phyloP scores from a whole-genome alignment of 75 land plant species.

The Pseudotsuga menziesii region DNA sequence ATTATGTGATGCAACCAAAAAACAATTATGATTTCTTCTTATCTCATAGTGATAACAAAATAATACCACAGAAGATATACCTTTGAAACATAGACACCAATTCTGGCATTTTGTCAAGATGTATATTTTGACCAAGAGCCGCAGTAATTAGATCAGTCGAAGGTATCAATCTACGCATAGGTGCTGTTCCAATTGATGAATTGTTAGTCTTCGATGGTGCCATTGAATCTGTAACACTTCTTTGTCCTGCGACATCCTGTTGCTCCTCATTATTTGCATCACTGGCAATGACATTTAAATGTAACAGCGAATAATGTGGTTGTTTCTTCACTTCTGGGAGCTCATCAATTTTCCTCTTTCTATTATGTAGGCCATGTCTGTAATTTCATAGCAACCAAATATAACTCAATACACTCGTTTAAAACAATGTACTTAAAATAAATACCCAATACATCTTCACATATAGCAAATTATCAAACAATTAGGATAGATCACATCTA shows the following conservation, averaged over 20 bases:
- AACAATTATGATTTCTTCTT: neutral
- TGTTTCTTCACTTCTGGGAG: slow-evolving; percentile 27
- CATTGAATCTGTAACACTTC: slow-evolving; percentile 66
- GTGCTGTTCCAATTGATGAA: slow-evolving; percentile 56
- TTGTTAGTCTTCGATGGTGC: slow-evolving; percentile 55
- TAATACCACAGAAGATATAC: slow-evolving; percentile 29
- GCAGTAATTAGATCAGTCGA: slow-evolving; percentile 25
- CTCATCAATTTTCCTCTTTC: slow-evolving; percentile 60
- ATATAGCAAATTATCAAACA: slow-evolving; percentile 9
- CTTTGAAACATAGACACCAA: slow-evolving; percentile 51
- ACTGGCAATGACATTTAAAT: slow-evolving; percentile 24
- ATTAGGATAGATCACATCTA: neutral
- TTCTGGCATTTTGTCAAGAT: slow-evolving; percentile 52
- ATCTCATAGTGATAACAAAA: neutral
- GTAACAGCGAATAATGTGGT: slow-evolving; percentile 31
- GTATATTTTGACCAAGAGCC: neutral
- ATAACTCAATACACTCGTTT: neutral
- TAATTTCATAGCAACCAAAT: slow-evolving; percentile 4
- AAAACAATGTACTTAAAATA: neutral
- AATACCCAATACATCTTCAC: neutral
- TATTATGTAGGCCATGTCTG: slow-evolving; percentile 71
- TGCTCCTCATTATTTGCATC: slow-evolving; percentile 47
- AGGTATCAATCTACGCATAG: neutral
- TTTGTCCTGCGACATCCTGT: slow-evolving; percentile 44
- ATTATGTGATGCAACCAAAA: neutral